Evolutionary conservation across 768 basidiomycete genomes (phyloP), one percentile per base, ranked within the genome.

Genomic region (Chlorophyllum brunneum): DNA sequence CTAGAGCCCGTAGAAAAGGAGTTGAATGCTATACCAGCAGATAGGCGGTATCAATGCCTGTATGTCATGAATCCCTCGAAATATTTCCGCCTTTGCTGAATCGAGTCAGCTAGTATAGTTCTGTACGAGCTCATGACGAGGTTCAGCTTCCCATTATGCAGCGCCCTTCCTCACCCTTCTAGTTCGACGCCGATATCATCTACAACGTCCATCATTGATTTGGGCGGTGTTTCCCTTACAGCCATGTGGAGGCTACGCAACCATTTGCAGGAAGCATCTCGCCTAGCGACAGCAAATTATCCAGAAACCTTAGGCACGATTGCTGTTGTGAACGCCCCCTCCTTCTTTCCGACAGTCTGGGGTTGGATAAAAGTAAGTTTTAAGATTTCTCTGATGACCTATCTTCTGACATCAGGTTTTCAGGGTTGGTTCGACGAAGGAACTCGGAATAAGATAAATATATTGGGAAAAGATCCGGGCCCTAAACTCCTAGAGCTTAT

Each of bases 261-360:
- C 39, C 88, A 89, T 63, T 78, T 92, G 15, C 84, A 88, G 57
- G 83, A 91, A 61, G 86, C 90, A 0, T 83, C 85, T 5, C 70
- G 70, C 16, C 75, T 92, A 36, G 87, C 86, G 0, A 88, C 86
- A 0, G 86, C 86, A 6, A 85, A 90, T 59, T 92, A 92, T 63
- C 88, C 90, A 1, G 90, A 92, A 65, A 89, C 88, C 0, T 70
- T 91, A 36, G 70, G 77, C 58, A 75, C 77, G 30, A 79, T 85
- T 58, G 83, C 75, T 9, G 67, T 93, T 48, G 82, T 93, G 48
- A 92, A 92, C 57, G 83, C 88, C 0, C 91, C 92, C 0, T 72
- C 81, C 0, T 93, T 91, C 73, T 93, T 93, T 66, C 80, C 85
- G 2, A 88, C 84, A 1, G 72, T 92, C 8, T 93, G 90, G 90